Evolutionary conservation across 305 asterid genomes (phyloP).

Genomic region (Nicotiana rustica): DNA sequence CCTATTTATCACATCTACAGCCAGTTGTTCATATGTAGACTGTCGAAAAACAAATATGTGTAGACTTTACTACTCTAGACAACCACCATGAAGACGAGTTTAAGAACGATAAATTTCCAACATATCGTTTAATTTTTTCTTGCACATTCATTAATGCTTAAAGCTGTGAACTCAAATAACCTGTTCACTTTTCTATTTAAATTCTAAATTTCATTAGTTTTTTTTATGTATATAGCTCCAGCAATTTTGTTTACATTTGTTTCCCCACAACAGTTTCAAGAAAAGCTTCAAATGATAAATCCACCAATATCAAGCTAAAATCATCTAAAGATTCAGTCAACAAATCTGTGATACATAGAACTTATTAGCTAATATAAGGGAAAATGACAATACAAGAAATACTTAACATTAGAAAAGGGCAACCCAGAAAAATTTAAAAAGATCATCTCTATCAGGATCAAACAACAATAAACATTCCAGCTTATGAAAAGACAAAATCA

Average conservation of each 20-base stretch:
- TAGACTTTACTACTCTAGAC: conserved; percentile 23
- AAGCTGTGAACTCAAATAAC: not conserved
- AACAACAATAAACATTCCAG: not conserved
- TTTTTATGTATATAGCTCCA: not conserved
- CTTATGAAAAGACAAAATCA: conserved; percentile 13
- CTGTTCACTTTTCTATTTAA: conserved; percentile 21
- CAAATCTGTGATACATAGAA: not conserved
- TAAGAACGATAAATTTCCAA: not conserved
- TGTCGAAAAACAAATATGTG: not conserved
- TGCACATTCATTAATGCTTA: not conserved
- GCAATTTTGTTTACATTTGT: not conserved
- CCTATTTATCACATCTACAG: conserved; percentile 18
- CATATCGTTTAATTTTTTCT: not conserved
- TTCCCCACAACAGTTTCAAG: not conserved
- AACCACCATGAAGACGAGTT: not conserved
- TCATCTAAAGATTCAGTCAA: not conserved
- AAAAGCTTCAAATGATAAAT: not conserved
- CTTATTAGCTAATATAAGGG: not conserved
- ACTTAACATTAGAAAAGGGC: not conserved
- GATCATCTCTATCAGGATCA: not conserved
- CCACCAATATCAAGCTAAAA: not conserved
- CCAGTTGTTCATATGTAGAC: conserved; percentile 10
- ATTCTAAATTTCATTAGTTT: conserved; percentile 8
- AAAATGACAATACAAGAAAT: conserved; percentile 5
- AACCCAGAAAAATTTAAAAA: not conserved